phyloP scores from a whole-genome alignment of 345 rosid species.

The Salix suchowensis region DNA sequence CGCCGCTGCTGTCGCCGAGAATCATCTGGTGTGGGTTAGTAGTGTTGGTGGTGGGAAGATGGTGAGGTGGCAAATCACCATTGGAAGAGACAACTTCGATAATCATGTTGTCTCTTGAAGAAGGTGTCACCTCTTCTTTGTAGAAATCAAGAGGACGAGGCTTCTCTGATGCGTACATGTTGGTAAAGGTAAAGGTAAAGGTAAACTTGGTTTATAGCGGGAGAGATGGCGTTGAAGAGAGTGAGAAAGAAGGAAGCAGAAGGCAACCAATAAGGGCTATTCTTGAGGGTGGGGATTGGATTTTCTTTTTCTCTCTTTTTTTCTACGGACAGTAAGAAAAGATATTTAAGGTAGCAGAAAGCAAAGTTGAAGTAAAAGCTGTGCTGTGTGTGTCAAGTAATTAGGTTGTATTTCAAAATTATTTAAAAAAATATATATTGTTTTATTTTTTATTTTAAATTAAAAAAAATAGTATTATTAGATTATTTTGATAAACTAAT shows the following conservation, averaged over 20 bases:
- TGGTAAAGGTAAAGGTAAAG: too few relatives aligned
- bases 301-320: too few relatives aligned
- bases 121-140: conserved; percentile 49
- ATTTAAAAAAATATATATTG: too few relatives aligned
- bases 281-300: not conserved
- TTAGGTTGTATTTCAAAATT: too few relatives aligned
- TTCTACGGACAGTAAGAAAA: too few relatives aligned
- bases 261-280: conserved; percentile 5
- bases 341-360: too few relatives aligned
- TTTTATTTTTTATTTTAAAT: too few relatives aligned
- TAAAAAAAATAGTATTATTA: too few relatives aligned
- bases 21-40: conserved; percentile 55
- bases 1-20: conserved; percentile 73
- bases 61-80: conserved; percentile 55
- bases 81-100: conserved; percentile 63
- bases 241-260: not conserved
- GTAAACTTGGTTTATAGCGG: not conserved
- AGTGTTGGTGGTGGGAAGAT: conserved; percentile 20
- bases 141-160: conserved; percentile 69
- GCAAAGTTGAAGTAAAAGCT: too few relatives aligned
- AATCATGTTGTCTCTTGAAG: conserved; percentile 60
- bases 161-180: conserved; percentile 72
- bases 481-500: too few relatives aligned
- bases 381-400: too few relatives aligned
- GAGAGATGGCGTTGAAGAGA: conserved; percentile 2